Conservation (phyloP, 805 yeast genomes). For the Ogataea chonburiensis region DNA sequence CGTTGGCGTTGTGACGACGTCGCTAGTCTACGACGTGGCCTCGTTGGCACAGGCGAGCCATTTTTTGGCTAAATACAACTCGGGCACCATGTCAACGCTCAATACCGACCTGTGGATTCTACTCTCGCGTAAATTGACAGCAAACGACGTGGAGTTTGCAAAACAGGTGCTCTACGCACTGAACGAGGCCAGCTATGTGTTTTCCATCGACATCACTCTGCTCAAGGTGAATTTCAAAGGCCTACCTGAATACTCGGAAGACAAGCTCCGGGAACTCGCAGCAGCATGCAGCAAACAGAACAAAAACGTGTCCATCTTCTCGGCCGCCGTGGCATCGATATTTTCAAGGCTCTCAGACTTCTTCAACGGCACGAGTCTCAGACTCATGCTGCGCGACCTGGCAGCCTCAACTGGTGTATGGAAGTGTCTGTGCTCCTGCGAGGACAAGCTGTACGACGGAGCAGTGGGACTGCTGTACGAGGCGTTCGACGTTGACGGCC, state of each 20-base stretch:
- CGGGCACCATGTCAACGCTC: constrained; percentile 20
- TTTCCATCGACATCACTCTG: constrained; percentile 25
- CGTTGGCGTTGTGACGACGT: constrained; percentile 17
- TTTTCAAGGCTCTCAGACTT: constrained; percentile 29
- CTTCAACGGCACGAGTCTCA: constrained; percentile 21
- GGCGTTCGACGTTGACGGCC: constrained; percentile 74
- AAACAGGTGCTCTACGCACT: constrained; percentile 20
- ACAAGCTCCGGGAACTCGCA: constrained; percentile 22
- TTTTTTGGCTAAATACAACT: constrained; percentile 16
- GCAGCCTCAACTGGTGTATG: constrained; percentile 62
- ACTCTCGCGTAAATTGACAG: constrained; percentile 23
- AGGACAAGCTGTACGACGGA: constrained; percentile 56
- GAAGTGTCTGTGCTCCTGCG: constrained; percentile 70
- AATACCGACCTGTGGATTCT: constrained; percentile 28
- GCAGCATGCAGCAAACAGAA: constrained; percentile 31
- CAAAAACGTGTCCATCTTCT: constrained; percentile 21
- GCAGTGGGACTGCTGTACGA: constrained; percentile 73
- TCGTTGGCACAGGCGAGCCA: constrained; percentile 25
- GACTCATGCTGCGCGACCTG: constrained; percentile 39
- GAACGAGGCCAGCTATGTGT: constrained; percentile 18
- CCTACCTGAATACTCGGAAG: constrained; percentile 13
- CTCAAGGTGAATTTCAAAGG: constrained; percentile 19
- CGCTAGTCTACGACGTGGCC: constrained; percentile 28
- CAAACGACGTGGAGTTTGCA: constrained; percentile 20
- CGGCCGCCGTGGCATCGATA: constrained; percentile 22